phyloP scores from a whole-genome alignment of 1,139 yeast species.

The Yamadazyma buinensis region DNA sequence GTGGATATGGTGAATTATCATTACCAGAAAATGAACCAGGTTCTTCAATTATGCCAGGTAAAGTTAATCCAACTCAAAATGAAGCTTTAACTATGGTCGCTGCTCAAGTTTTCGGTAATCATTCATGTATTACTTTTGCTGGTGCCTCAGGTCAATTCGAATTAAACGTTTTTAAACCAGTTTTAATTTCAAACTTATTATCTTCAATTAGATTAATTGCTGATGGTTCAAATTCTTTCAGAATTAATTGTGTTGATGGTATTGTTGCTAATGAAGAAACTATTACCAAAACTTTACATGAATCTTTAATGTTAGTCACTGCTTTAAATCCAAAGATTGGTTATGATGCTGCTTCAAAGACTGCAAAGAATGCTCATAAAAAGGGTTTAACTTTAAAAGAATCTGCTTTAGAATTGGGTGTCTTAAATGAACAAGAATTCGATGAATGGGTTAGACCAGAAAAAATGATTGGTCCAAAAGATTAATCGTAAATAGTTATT shows the following conservation, averaged over 20 bases:
- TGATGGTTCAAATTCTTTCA: conserved; percentile 86
- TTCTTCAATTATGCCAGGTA: conserved; percentile 98
- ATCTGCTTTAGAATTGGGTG: conserved; percentile 88
- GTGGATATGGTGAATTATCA: conserved; percentile 95
- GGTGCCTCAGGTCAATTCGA: conserved; percentile 99
- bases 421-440: conserved; percentile 77
- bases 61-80: conserved; percentile 98
- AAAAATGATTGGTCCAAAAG: conserved; percentile 93
- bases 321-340: conserved; percentile 99
- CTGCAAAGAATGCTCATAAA: conserved; percentile 97
- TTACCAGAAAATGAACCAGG: conserved; percentile 99
- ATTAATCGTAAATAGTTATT: conserved; percentile 16
- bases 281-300: conserved; percentile 82
- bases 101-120: conserved; percentile 96
- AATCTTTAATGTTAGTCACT: conserved; percentile 95
- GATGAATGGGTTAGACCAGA: conserved; percentile 98
- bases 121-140: conserved; percentile 89
- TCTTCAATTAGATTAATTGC: conserved; percentile 83
- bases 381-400: conserved; percentile 94
- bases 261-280: conserved; percentile 84
- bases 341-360: conserved; percentile 94
- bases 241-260: conserved; percentile 93
- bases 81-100: conserved; percentile 99
- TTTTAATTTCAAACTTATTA: conserved; percentile 85
- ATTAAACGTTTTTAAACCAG: conserved; percentile 96